These are phyloP conservation scores for Zoysia japonica DNA, from an alignment of 176 grass and related monocot species.

Conservation along the genomic window DNA sequence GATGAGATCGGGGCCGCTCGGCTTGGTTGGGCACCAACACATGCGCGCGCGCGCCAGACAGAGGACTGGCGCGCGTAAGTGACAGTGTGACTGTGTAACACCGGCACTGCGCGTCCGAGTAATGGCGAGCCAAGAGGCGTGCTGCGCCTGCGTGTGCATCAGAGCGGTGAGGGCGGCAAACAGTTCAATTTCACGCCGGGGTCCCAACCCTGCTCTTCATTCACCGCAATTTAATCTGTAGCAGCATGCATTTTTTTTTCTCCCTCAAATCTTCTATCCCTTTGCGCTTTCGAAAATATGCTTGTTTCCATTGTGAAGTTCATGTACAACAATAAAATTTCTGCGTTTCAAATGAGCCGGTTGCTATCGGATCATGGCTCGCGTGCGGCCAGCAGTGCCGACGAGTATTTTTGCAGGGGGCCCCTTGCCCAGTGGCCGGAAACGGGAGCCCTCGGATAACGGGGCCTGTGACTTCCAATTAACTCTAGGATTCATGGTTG, in stretches of 20 bases:
- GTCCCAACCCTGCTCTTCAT: slow-evolving; percentile 16
- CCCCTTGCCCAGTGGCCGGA: too few relatives aligned
- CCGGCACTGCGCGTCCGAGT: slow-evolving; percentile 26
- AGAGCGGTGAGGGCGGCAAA: not conserved
- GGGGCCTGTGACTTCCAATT: too few relatives aligned
- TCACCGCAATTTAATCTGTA: slow-evolving; percentile 16
- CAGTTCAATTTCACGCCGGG: slow-evolving; percentile 19
- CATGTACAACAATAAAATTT: too few relatives aligned
- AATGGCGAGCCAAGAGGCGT: slow-evolving; percentile 28
- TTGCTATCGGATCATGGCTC: too few relatives aligned
- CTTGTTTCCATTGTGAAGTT: not conserved
- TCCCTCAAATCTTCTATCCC: not conserved
- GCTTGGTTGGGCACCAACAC: not conserved
- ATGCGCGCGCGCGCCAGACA: not conserved
- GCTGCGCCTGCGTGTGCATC: not conserved
- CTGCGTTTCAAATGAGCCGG: too few relatives aligned
- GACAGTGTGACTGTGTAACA: slow-evolving; percentile 5
- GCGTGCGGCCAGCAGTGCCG: too few relatives aligned
- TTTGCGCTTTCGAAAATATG: not conserved
- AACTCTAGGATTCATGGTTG: not conserved
- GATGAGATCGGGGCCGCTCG: too few relatives aligned
- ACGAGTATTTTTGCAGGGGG: too few relatives aligned
- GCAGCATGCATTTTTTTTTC: not conserved
- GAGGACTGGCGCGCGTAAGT: not conserved
- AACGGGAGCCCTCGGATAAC: too few relatives aligned